phyloP scores from a whole-genome alignment of 2,329 filamentous ascomycete genomes.

The Colletotrichum sp. region DNA sequence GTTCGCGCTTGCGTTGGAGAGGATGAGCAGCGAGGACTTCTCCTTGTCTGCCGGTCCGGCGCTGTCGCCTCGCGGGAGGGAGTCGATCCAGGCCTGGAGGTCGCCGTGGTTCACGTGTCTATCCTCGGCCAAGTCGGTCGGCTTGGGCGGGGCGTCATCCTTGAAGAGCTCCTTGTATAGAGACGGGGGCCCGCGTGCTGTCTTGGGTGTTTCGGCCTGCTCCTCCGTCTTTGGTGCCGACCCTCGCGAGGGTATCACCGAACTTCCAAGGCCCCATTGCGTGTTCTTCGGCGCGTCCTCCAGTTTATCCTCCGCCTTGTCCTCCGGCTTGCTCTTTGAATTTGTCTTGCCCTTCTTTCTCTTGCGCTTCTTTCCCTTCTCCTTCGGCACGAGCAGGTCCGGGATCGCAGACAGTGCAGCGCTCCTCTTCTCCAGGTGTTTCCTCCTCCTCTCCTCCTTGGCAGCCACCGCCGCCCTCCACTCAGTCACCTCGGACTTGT shows the following conservation, averaged over 20 bases:
- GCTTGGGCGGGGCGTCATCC: background rate
- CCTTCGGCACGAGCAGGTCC: background rate
- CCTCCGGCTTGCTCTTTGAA: background rate
- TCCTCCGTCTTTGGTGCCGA: background rate
- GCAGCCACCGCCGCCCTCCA: background rate
- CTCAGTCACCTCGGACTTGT: constrained; percentile 3
- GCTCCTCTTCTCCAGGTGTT: background rate
- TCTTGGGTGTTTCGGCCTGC: background rate
- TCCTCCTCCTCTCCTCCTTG: background rate
- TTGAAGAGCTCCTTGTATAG: constrained; percentile 15
- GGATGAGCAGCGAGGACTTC: constrained; percentile 50
- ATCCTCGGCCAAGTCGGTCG: background rate
- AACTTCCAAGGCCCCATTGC: background rate
- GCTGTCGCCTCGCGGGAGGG: background rate
- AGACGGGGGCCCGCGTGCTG: background rate
- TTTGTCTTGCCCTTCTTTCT: background rate
- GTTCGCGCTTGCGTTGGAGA: constrained; percentile 62
- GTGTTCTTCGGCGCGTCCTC: background rate
- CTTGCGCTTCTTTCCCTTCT: background rate
- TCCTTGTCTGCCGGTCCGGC: background rate
- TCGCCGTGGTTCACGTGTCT: constrained; percentile 9
- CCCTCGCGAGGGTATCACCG: background rate
- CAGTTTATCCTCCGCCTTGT: background rate
- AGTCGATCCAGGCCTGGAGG: constrained; percentile 18
- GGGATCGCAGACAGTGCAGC: background rate